Evolutionary conservation across 495 filamentous ascomycete genomes (phyloP).

Genomic region (Aspergillus cavernicola): DNA sequence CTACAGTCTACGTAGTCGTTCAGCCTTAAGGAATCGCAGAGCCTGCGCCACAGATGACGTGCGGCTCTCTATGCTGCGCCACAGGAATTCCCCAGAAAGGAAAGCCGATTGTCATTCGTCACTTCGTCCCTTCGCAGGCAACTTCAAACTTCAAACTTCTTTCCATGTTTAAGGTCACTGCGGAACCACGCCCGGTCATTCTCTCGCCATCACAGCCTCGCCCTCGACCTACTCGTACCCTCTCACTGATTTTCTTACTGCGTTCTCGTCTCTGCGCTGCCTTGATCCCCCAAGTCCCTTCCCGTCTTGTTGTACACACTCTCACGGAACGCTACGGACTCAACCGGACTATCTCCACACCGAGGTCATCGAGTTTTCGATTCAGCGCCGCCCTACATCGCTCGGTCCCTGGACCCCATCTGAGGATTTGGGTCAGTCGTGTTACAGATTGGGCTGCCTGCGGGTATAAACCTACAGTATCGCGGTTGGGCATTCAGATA

Average conservation of each 20-base stretch:
- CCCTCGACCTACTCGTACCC: neutral
- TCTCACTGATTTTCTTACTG: neutral
- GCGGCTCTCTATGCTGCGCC: neutral
- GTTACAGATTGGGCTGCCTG: neutral
- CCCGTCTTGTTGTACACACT: slow-evolving; percentile 3
- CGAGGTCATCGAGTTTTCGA: neutral
- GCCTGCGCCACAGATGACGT: slow-evolving; percentile 4
- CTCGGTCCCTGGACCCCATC: neutral
- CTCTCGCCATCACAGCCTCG: neutral
- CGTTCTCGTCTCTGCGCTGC: neutral
- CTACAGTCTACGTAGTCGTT: no score
- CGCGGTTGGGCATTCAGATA: neutral
- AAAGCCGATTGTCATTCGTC: slow-evolving; percentile 1
- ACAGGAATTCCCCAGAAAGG: slow-evolving; percentile 10
- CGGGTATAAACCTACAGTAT: neutral
- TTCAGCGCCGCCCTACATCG: neutral
- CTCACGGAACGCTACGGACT: neutral
- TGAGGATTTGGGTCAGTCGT: neutral
- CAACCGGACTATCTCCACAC: neutral
- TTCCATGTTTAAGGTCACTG: slow-evolving; percentile 4
- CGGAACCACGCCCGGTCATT: neutral
- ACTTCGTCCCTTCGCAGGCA: slow-evolving; percentile 11
- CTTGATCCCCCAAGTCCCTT: neutral
- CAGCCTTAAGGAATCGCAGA: neutral
- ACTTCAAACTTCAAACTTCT: neutral